Evolutionary conservation across 2,329 filamentous ascomycete genomes (phyloP), one percentile per base, ranked within the genome.

Genomic region (Aspergillus fumigatus): DNA sequence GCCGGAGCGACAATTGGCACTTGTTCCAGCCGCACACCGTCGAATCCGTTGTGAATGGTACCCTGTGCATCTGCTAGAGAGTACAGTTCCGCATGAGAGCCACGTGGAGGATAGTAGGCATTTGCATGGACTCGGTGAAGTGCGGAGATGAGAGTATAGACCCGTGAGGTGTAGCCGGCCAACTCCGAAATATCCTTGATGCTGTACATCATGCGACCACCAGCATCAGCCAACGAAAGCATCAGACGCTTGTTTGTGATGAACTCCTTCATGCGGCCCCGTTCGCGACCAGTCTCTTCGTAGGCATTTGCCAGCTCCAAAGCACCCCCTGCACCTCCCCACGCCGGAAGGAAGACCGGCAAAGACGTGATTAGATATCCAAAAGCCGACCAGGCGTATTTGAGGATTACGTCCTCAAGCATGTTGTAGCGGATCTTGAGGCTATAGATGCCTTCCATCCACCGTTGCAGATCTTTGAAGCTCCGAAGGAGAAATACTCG

Each of bases 191-290:
- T 84, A 69, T 99, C 95, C 76, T 99, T 99, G 80, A 99, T 96
- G 60, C 90, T 94, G 79, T 99, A 99, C 94, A 99, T 99, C 91
- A 99, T 97, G 49, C 94, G 85, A 26, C 93, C 93, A 57, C 94
- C 94, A 1, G 94, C 94, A 74, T 99, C 94, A 9, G 94, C 94
- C 40, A 99, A 83, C 17, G 93, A 97, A 32, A 99, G 83, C 94
- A 99, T 97, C 41, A 99, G 86, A 4, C 94, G 87, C 75, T 99
- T 97, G 78, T 99, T 99, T 11, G 94, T 99, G 75, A 99, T 97
- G 75, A 99, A 99, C 35, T 96, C 91, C 77, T 95, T 94, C 90
- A 97, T 99, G 43, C 95, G 90, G 55, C 88, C 86, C 49, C 89
- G 85, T 73, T 96, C 90, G 27, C 88, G 84, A 41, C 69, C 67